Evolutionary conservation across 805 yeast species (phyloP).

Genomic region (Yamadazyma tumulicola): DNA sequence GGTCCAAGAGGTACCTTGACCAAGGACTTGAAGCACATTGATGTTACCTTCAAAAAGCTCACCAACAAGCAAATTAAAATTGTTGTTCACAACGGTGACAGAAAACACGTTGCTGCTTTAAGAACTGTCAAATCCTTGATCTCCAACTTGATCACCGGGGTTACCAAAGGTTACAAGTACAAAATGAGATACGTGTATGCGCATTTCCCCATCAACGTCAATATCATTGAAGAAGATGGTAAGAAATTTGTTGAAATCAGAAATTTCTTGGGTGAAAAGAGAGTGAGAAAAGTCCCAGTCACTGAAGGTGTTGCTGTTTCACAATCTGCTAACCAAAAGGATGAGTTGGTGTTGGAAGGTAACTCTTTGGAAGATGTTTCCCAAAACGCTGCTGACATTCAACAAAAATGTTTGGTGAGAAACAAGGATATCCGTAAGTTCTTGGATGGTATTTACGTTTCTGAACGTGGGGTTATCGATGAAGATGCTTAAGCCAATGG

Average conservation of each 20-base stretch:
- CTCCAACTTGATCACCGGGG: conserved; percentile 95
- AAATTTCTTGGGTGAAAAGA: conserved; percentile 99
- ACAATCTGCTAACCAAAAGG: conserved; percentile 82
- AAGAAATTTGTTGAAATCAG: conserved; percentile 84
- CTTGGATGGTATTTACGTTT: conserved; percentile 99
- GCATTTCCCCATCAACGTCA: conserved; percentile 99
- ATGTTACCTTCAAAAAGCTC: conserved; percentile 86
- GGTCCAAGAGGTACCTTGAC: conserved; percentile 96
- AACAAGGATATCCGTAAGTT: conserved; percentile 99
- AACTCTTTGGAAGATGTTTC: conserved; percentile 97
- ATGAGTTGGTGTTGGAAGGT: conserved; percentile 89
- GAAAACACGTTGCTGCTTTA: conserved; percentile 99
- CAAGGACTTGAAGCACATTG: conserved; percentile 92
- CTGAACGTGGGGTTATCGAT: conserved; percentile 86
- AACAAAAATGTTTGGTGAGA: conserved; percentile 97
- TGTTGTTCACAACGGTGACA: conserved; percentile 97
- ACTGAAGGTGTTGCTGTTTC: conserved; percentile 87
- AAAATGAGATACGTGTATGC: conserved; percentile 99
- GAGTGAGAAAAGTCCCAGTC: conserved; percentile 84
- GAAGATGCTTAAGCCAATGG: conserved; percentile 45
- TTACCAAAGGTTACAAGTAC: conserved; percentile 98
- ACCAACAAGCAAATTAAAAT: conserved; percentile 72
- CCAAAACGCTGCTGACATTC: conserved; percentile 97
- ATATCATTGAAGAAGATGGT: conserved; percentile 79
- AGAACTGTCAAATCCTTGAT: conserved; percentile 97